A percentile compares a stretch with the other conserved stretches of the same genome.
phyloP scores from a whole-genome alignment of 2,329 filamentous ascomycete genomes.

The Monilinia fructigena region DNA sequence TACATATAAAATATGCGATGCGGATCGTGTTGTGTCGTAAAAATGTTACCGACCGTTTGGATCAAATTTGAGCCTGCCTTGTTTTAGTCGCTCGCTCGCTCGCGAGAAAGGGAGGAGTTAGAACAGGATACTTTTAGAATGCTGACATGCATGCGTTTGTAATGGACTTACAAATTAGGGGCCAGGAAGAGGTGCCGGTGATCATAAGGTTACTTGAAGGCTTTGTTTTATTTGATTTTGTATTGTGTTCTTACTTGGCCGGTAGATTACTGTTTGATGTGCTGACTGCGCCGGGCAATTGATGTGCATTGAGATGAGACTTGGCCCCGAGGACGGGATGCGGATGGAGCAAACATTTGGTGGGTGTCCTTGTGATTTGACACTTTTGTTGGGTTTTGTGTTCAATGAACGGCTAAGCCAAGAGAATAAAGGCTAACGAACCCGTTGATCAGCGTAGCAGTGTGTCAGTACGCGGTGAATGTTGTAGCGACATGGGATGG shows the following conservation, averaged over 20 bases:
- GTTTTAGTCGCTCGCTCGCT: background rate
- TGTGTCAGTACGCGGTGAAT: background rate
- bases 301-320: constrained; percentile 5
- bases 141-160: constrained; percentile 13
- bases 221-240: background rate
- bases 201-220: background rate
- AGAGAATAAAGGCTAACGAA: background rate
- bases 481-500: constrained; percentile 5
- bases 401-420: background rate
- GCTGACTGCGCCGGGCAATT: constrained; percentile 8
- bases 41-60: constrained; percentile 13
- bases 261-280: constrained; percentile 3
- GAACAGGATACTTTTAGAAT: constrained; percentile 11
- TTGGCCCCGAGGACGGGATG: background rate
- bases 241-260: background rate
- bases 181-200: constrained; percentile 7
- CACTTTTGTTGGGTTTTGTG: background rate
- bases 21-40: constrained; percentile 5
- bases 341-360: constrained; percentile 1
- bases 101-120: background rate
- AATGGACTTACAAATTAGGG: background rate
- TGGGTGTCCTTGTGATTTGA: constrained; percentile 6
- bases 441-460: constrained; percentile 7
- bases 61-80: constrained; percentile 11
- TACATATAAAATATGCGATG: background rate